Evolutionary conservation across 179 eudicot species (phyloP), one percentile per base, ranked within the genome.

Genomic region (Spinacia oleracea): DNA sequence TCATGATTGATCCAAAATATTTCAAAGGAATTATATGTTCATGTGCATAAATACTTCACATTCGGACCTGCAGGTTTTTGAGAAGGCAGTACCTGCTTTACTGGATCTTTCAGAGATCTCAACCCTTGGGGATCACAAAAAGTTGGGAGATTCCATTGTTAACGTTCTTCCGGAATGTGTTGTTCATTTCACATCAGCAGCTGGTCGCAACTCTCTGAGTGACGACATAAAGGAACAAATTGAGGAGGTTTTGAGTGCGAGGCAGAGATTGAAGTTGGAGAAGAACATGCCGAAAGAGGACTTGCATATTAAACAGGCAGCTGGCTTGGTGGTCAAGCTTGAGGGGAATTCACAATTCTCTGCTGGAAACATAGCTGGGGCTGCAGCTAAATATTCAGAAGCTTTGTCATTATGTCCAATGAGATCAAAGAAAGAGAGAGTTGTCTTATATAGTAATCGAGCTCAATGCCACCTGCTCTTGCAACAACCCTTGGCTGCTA

Each of bases 281-380:
- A 96, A 93, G 81, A 91, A 67, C 83, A 86, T 96, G 91, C 97
- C 98, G 20, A 93, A 92, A 82, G 99, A 93, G 86, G 99, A 95
- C 85, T 95, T 95, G 59, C 98, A 96, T 81, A 96, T 96, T 62
- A 96, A 93, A 84, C 98, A 96, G 77, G 97, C 98, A 48, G 97
- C 98, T 21, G 90, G 96, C 6, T 77, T 96, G 77, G 99, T 96
- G 21, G 99, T 96, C 77, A 96, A 96, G 84, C 96, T 93, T 32
- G 99, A 96, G 86, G 99, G 99, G 43, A 96, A 96, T 81, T 95
- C 98, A 6, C 81, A 89, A 48, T 95, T 95, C 76, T 95, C 98
- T 59, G 89, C 98, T 6, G 98, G 98, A 78, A 92, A 92, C 74
- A 96, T 96, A 75, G 83, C 97, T 20, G 96, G 89, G 23, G 98